Percentiles rank a stretch among this genome's conserved stretches.
Evolutionary conservation across 2,329 filamentous ascomycete genomes (phyloP).

Genomic region (Ampelomyces quisqualis): DNA sequence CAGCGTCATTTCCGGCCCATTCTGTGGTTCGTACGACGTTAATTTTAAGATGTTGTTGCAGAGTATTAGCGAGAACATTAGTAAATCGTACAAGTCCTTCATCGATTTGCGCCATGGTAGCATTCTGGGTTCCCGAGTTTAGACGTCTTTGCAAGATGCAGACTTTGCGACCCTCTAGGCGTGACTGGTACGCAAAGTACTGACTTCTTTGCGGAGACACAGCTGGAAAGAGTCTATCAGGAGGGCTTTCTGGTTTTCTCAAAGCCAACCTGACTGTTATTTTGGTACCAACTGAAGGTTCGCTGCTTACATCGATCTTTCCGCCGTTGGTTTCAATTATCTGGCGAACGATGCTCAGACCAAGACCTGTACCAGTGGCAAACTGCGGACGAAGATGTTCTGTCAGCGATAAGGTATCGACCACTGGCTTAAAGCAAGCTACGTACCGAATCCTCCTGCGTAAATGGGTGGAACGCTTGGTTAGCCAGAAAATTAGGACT

Average conservation of each 20-base stretch:
- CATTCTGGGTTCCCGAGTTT: not conserved
- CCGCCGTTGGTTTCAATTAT: slow-evolving; percentile 33
- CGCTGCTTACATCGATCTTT: slow-evolving; percentile 31
- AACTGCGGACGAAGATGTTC: not conserved
- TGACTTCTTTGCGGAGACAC: too few relatives aligned
- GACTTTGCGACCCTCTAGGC: slow-evolving; percentile 23
- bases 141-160: slow-evolving; percentile 26
- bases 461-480: slow-evolving; percentile 38
- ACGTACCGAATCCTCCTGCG: slow-evolving; percentile 33
- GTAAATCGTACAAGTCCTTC: slow-evolving; percentile 26
- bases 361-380: slow-evolving; percentile 26
- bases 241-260: too few relatives aligned
- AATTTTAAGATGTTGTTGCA: slow-evolving; percentile 31
- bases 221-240: too few relatives aligned
- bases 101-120: slow-evolving; percentile 6
- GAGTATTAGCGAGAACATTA: slow-evolving; percentile 19
- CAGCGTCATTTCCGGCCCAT: slow-evolving; percentile 26
- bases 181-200: too few relatives aligned
- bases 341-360: slow-evolving; percentile 32
- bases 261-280: slow-evolving; percentile 23
- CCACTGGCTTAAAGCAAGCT: slow-evolving; percentile 24
- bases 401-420: not conserved
- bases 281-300: slow-evolving; percentile 18
- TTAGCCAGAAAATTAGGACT: slow-evolving; percentile 35
- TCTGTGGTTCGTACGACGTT: slow-evolving; percentile 26